phyloP scores from a whole-genome alignment of 345 rosid genomes.

The Mercurialis annua region DNA sequence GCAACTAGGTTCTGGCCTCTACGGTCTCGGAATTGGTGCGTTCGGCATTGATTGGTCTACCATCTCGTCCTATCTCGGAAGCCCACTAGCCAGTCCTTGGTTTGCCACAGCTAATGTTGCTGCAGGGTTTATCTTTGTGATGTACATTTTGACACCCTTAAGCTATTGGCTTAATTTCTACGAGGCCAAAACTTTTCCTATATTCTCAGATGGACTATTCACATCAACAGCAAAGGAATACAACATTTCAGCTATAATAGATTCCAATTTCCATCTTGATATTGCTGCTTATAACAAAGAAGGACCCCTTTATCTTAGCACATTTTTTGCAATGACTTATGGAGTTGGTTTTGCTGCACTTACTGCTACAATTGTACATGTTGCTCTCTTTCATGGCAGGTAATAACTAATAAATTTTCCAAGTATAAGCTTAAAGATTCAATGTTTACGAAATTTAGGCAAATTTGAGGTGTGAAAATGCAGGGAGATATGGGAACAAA shows the following conservation, averaged over 20 bases:
- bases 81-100: conserved; percentile 99
- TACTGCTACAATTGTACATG: conserved; percentile 81
- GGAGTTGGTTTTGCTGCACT: conserved; percentile 92
- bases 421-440: too few species aligned
- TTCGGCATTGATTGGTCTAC: conserved; percentile 92
- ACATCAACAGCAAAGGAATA: conserved; percentile 63
- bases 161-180: conserved; percentile 72
- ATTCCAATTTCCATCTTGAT: conserved; percentile 72
- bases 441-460: not conserved
- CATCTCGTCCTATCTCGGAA: conserved; percentile 89
- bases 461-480: conserved; percentile 8
- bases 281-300: conserved; percentile 61
- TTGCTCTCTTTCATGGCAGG: conserved; percentile 90
- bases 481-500: conserved; percentile 91
- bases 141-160: conserved; percentile 76
- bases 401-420: too few species aligned
- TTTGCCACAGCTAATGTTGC: conserved; percentile 97
- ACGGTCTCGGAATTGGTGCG: conserved; percentile 78
- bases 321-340: conserved; percentile 79
- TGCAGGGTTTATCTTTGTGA: conserved; percentile 56
- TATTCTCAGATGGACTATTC: conserved; percentile 74
- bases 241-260: conserved; percentile 68
- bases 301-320: conserved; percentile 84
- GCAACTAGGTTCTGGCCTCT: conserved; percentile 88
- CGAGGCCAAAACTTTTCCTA: conserved; percentile 80